phyloP scores from a whole-genome alignment of 148 eudicot species.

The Chenopodium formosanum region DNA sequence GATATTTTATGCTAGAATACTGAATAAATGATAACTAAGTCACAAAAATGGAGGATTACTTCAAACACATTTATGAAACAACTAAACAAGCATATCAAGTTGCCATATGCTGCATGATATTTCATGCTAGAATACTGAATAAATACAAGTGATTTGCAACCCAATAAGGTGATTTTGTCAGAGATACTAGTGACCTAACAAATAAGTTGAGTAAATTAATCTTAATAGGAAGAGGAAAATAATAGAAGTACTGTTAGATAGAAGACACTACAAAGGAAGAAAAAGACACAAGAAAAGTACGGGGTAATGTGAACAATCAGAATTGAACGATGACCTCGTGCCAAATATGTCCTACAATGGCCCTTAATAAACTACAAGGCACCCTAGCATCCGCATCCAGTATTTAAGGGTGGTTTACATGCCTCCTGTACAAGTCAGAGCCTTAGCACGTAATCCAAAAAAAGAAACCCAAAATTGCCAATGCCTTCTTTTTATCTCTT shows the following conservation, averaged over 20 bases:
- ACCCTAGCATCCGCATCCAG: not conserved
- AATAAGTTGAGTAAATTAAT: not conserved
- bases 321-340: not conserved
- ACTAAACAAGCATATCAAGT: not conserved
- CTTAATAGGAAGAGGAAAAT: not conserved
- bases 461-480: not conserved
- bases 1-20: not conserved
- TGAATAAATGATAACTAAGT: not conserved
- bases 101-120: not conserved
- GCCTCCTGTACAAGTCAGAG: not conserved
- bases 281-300: not conserved
- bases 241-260: not conserved
- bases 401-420: not conserved
- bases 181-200: not conserved
- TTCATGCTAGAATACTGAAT: not conserved
- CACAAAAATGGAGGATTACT: no score
- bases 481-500: not conserved
- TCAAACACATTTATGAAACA: no score
- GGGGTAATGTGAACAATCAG: not conserved
- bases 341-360: not conserved
- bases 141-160: not conserved
- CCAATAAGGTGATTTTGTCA: not conserved
- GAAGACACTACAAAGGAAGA: not conserved
- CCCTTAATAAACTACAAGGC: not conserved
- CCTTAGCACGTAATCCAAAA: not conserved